Conservation (phyloP, 148 eudicot genomes). For the Spergularia bocconei region DNA sequence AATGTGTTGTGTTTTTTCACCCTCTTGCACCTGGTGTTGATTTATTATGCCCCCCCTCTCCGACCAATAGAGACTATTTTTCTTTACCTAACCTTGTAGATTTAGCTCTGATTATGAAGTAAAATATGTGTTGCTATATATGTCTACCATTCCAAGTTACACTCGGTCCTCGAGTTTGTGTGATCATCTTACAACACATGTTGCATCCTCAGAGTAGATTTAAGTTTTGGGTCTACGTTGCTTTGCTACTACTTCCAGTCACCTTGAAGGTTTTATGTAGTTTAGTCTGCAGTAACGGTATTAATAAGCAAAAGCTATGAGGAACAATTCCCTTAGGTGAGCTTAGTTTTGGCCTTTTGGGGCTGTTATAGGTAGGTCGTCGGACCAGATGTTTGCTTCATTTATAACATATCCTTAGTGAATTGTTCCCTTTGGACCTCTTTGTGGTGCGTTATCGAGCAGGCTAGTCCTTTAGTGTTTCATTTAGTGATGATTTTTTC, state of each 20-base stretch:
- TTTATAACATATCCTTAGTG: background rate
- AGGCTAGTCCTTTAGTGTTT: background rate
- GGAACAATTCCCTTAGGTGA: background rate
- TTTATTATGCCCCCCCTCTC: background rate
- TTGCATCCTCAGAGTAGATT: background rate
- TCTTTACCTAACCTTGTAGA: slow-evolving; percentile 11
- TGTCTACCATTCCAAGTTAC: background rate
- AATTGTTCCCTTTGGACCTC: background rate
- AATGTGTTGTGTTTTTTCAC: background rate
- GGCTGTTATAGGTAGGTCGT: background rate
- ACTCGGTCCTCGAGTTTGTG: background rate
- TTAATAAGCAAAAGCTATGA: background rate
- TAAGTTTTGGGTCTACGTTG: too few species aligned
- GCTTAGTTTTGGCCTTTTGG: background rate
- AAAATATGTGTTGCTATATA: background rate
- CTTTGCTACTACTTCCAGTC: background rate
- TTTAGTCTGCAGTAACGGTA: background rate
- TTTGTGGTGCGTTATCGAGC: background rate
- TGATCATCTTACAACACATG: background rate
- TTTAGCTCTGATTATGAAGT: background rate
- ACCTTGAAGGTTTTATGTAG: background rate
- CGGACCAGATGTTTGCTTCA: background rate
- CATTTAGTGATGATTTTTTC: background rate
- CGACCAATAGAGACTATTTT: background rate
- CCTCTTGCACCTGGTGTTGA: background rate